Evolutionary conservation across 352 stramenopile genomes (phyloP).

Genomic region (Globisporangium yorkense): DNA sequence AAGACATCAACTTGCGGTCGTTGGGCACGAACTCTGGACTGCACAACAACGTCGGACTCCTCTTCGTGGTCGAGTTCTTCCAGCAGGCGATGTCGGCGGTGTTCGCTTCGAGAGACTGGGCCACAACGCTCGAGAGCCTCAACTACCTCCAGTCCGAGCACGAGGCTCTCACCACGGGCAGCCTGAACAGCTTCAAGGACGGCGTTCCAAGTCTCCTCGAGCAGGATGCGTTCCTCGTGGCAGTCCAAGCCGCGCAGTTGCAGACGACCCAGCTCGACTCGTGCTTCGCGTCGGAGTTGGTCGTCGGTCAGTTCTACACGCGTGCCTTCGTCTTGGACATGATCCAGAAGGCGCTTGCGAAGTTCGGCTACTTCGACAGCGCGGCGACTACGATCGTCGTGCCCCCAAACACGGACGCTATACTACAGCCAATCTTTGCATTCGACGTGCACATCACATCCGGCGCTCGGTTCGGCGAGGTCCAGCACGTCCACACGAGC

Average conservation of each 20-base stretch:
- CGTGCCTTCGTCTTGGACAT: conserved; percentile 25
- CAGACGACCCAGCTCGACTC: conserved; percentile 24
- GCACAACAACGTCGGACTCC: conserved; percentile 33
- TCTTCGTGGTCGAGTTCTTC: conserved; percentile 40
- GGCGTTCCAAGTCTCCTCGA: conserved; percentile 20
- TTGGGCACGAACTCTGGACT: conserved; percentile 19
- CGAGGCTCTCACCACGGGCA: conserved; percentile 14
- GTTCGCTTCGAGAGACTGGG: conserved; percentile 28
- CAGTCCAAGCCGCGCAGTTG: conserved; percentile 24
- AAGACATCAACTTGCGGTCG: conserved; percentile 22
- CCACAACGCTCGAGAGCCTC: conserved; percentile 20
- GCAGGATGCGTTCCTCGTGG: conserved; percentile 30
- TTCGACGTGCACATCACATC: conserved; percentile 26
- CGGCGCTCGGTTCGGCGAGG: conserved; percentile 8
- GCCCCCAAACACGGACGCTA: conserved; percentile 10
- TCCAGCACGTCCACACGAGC: background rate
- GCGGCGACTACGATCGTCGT: conserved; percentile 10
- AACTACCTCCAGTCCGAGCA: conserved; percentile 21
- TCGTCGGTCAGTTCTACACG: conserved; percentile 35
- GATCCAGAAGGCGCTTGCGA: conserved; percentile 19
- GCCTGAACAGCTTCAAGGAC: conserved; percentile 20
- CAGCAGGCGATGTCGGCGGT: conserved; percentile 28
- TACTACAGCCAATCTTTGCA: conserved; percentile 23
- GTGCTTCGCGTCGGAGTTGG: conserved; percentile 31
- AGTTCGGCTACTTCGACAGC: conserved; percentile 10